phyloP scores from a whole-genome alignment of 1,284 basidiomycete genomes.

The Cutaneotrichosporon cavernicola region DNA sequence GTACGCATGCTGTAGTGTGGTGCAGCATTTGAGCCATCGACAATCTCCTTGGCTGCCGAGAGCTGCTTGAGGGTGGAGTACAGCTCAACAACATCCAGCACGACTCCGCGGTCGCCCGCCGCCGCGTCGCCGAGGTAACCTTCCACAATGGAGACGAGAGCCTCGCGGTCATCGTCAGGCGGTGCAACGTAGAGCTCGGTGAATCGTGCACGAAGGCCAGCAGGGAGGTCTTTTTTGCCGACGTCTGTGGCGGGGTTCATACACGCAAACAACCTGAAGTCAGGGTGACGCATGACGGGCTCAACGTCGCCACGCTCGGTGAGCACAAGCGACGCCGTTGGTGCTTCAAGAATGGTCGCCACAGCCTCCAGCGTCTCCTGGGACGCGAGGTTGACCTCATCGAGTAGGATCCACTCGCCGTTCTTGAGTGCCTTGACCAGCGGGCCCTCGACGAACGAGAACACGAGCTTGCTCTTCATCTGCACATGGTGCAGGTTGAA shows the following conservation, averaged over 20 bases:
- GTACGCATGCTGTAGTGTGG: slow-evolving; percentile 99
- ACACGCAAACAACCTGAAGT: slow-evolving; percentile 96
- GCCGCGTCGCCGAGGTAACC: slow-evolving; percentile 87
- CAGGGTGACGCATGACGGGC: slow-evolving; percentile 83
- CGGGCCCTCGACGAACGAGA: slow-evolving; percentile 94
- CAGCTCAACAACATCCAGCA: slow-evolving; percentile 90
- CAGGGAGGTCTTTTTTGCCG: slow-evolving; percentile 94
- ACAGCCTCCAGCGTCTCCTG: slow-evolving; percentile 94
- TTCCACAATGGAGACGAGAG: slow-evolving; percentile 78
- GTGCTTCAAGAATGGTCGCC: slow-evolving; percentile 78
- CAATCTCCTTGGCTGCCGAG: slow-evolving; percentile 75
- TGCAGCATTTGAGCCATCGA: slow-evolving; percentile 90
- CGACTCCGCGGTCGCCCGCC: slow-evolving; percentile 79
- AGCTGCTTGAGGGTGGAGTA: slow-evolving; percentile 81
- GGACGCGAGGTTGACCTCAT: slow-evolving; percentile 94
- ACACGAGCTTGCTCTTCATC: slow-evolving; percentile 82
- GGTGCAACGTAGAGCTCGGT: slow-evolving; percentile 94
- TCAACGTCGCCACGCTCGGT: slow-evolving; percentile 93
- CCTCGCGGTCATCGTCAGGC: slow-evolving; percentile 89
- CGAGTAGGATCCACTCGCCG: slow-evolving; percentile 94
- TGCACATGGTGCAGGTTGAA: slow-evolving; percentile 85
- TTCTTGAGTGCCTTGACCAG: slow-evolving; percentile 84
- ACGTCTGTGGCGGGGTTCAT: slow-evolving; percentile 99
- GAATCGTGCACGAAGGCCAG: slow-evolving; percentile 85
- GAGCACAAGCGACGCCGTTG: slow-evolving; percentile 82